Percentiles rank a stretch among this genome's conserved stretches.
These are phyloP conservation scores for Salicornia ramosissima DNA, from an alignment of 148 eudicot species.

Conservation along the genomic window DNA sequence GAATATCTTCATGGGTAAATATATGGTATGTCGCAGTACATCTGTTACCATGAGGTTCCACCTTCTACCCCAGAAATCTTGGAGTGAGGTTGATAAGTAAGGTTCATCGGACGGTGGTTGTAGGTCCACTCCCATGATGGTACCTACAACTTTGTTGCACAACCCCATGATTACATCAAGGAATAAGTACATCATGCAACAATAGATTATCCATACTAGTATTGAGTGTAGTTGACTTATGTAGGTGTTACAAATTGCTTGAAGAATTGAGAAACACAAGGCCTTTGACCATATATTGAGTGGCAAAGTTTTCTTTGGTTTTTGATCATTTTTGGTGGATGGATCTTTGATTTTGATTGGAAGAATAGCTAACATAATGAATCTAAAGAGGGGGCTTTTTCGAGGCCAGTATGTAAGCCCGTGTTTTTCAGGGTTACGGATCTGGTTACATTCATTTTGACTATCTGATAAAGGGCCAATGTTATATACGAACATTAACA, in stretches of 20 bases:
- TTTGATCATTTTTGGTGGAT: background rate
- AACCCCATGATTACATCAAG: conserved; percentile 35
- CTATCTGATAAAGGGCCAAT: conserved; percentile 6
- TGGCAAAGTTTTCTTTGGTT: conserved; percentile 14
- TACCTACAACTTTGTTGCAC: conserved; percentile 24
- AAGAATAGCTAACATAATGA: conserved; percentile 11
- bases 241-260: conserved; percentile 9
- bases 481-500: conserved; percentile 35
- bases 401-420: no score
- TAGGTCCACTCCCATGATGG: conserved; percentile 35
- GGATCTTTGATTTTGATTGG: conserved; percentile 23
- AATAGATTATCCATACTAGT: conserved; percentile 24
- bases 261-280: conserved; percentile 13
- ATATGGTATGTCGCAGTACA: conserved; percentile 32
- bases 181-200: conserved; percentile 27
- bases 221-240: conserved; percentile 14
- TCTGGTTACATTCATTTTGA: background rate
- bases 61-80: conserved; percentile 55
- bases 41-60: conserved; percentile 50
- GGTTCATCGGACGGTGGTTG: conserved; percentile 54
- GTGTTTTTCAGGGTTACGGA: no score
- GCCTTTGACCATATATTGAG: conserved; percentile 29
- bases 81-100: conserved; percentile 45
- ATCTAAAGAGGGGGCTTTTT: conserved; percentile 15
- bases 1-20: conserved; percentile 30